Conservation (phyloP, 2,329 filamentous ascomycete genomes). For the Fonsecaea erecta region DNA sequence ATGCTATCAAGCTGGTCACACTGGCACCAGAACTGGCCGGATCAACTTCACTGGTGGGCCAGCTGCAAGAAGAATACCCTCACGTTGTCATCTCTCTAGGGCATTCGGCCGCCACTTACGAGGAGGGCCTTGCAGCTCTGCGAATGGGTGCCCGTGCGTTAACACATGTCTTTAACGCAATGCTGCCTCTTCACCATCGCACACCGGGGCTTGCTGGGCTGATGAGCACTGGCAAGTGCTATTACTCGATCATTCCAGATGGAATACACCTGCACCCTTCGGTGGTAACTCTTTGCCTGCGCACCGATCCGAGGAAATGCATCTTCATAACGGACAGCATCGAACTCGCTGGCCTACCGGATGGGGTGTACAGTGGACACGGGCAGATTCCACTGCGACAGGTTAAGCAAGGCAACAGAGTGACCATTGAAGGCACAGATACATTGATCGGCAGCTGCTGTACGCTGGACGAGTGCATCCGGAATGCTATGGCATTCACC, state of each 20-base stretch:
- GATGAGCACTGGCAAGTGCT: constrained; percentile 47
- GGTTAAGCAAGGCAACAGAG: constrained; percentile 54
- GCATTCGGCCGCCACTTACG: constrained; percentile 57
- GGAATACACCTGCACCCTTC: constrained; percentile 59
- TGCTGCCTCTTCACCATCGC: constrained; percentile 57
- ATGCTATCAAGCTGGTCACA: constrained; percentile 56
- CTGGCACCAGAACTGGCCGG: constrained; percentile 58
- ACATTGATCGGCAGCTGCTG: constrained; percentile 61
- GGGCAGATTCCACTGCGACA: constrained; percentile 58
- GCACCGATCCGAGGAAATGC: constrained; percentile 52
- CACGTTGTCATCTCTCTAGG: constrained; percentile 55
- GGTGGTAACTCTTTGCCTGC: constrained; percentile 56
- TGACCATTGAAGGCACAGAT: constrained; percentile 58
- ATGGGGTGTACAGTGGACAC: constrained; percentile 58
- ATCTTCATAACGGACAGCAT: constrained; percentile 61
- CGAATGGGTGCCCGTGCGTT: constrained; percentile 56
- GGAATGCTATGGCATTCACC: constrained; percentile 50
- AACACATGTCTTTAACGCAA: constrained; percentile 62
- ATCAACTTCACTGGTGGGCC: constrained; percentile 48
- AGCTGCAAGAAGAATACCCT: constrained; percentile 45
- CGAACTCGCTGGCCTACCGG: constrained; percentile 58
- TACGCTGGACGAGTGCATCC: constrained; percentile 56
- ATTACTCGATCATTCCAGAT: constrained; percentile 60
- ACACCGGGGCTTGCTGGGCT: constrained; percentile 57
- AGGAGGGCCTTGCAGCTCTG: constrained; percentile 52